These are phyloP conservation scores for Sphaerulina musiva DNA, from an alignment of 2,329 filamentous ascomycete species.

Conservation along the genomic window DNA sequence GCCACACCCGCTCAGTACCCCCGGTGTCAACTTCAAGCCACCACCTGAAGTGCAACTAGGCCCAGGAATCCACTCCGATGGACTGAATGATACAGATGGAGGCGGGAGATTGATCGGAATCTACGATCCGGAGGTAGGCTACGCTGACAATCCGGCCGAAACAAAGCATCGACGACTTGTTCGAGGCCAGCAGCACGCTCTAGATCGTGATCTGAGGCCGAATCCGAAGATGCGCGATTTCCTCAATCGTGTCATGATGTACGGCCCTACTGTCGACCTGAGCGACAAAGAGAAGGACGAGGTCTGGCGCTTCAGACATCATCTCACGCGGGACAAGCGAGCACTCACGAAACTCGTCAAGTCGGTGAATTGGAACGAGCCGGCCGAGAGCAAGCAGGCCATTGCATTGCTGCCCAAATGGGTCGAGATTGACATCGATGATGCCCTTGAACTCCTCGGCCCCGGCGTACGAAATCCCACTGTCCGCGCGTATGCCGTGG, in stretches of 20 bases:
- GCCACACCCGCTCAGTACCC: constrained; percentile 52
- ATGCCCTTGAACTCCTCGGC: constrained; percentile 86
- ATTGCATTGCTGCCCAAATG: constrained; percentile 85
- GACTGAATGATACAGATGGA: constrained; percentile 45
- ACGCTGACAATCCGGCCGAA: constrained; percentile 86
- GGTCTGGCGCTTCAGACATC: constrained; percentile 95
- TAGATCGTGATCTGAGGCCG: constrained; percentile 91
- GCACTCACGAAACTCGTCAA: constrained; percentile 95
- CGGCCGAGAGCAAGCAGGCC: constrained; percentile 77
- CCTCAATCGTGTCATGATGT: constrained; percentile 80
- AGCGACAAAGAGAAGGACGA: constrained; percentile 90
- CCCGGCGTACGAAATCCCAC: constrained; percentile 84
- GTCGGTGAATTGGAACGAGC: constrained; percentile 89
- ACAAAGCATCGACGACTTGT: constrained; percentile 89
- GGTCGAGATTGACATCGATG: constrained; percentile 95
- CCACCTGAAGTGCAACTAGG: constrained; percentile 85
- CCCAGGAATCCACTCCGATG: constrained; percentile 72
- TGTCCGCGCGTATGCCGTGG: constrained; percentile 88
- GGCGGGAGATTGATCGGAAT: constrained; percentile 68
- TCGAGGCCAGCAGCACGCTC: constrained; percentile 80
- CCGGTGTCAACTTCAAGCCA: constrained; percentile 66
- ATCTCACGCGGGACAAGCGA: constrained; percentile 79
- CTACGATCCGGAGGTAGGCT: constrained; percentile 88
- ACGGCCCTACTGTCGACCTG: constrained; percentile 83
- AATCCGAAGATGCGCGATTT: constrained; percentile 95